Percentiles rank a stretch among this genome's conserved stretches.
These are phyloP conservation scores for Lentinus tigrinus DNA, from an alignment of 768 basidiomycete species.

Conservation along the genomic window DNA sequence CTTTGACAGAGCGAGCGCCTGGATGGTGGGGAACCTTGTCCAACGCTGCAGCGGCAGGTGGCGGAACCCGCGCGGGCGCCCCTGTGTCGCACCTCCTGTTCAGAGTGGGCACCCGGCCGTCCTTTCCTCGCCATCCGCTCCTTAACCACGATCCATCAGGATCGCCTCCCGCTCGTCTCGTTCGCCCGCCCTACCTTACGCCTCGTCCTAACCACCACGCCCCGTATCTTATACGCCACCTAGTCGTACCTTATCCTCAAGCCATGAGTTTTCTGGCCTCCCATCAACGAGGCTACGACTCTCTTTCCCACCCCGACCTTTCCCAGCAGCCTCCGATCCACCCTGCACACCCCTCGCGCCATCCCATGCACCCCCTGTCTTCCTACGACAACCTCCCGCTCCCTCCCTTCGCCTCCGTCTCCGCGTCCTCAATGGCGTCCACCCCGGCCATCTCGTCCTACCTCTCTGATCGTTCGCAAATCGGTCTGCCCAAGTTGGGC, in stretches of 20 bases:
- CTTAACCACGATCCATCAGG: conserved; percentile 20
- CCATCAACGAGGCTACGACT: conserved; percentile 29
- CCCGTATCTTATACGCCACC: conserved; percentile 11
- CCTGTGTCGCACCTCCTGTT: conserved; percentile 21
- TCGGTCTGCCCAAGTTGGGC: conserved; percentile 54
- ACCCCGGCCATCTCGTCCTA: conserved; percentile 23
- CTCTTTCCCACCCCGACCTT: conserved; percentile 27
- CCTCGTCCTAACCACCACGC: conserved; percentile 12
- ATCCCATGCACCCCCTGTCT: conserved; percentile 25
- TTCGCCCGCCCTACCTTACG: conserved; percentile 19
- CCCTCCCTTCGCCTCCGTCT: conserved; percentile 30
- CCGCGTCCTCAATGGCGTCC: conserved; percentile 19
- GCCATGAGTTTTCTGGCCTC: conserved; percentile 34
- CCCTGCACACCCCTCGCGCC: conserved; percentile 12
- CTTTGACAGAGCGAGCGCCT: conserved; percentile 6
- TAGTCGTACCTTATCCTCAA: conserved; percentile 18
- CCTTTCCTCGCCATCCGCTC: conserved; percentile 17
- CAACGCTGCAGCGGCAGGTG: conserved; percentile 12
- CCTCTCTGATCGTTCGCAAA: conserved; percentile 35
- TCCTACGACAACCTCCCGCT: conserved; percentile 36
- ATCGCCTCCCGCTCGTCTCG: conserved; percentile 14
- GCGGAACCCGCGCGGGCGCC: conserved; percentile 18
- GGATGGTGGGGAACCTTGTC: conserved; percentile 7
- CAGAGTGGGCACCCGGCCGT: conserved; percentile 15
- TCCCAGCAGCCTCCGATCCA: conserved; percentile 20